These are phyloP conservation scores for Drechslerella dactyloides DNA, from an alignment of 2,329 filamentous ascomycete genomes.

Conservation along the genomic window DNA sequence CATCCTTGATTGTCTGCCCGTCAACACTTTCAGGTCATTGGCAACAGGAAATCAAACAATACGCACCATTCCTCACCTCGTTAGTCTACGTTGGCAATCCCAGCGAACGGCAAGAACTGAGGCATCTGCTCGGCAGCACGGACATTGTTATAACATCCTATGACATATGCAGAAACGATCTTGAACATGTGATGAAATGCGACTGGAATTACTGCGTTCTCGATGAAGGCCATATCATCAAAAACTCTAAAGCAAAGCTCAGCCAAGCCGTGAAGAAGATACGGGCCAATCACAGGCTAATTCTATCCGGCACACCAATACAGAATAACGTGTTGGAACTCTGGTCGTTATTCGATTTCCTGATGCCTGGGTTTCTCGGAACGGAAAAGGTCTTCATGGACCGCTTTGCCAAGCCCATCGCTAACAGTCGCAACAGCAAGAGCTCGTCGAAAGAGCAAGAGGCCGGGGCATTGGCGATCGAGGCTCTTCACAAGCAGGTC, in stretches of 20 bases:
- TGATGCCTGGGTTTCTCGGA: conserved; percentile 97
- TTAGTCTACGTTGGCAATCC: conserved; percentile 92
- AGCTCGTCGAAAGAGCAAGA: conserved; percentile 98
- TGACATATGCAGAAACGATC: conserved; percentile 95
- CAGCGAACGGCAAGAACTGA: conserved; percentile 74
- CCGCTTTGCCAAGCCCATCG: conserved; percentile 92
- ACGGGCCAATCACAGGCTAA: conserved; percentile 89
- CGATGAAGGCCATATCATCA: conserved; percentile 97
- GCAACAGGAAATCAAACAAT: conserved; percentile 96
- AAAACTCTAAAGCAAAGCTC: conserved; percentile 97
- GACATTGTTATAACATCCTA: conserved; percentile 98
- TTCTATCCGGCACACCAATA: conserved; percentile 94
- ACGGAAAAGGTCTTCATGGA: conserved; percentile 97
- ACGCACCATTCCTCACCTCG: conserved; percentile 89
- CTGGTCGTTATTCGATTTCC: conserved; percentile 97
- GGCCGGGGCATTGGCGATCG: conserved; percentile 91
- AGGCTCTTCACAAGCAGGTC: conserved; percentile 98
- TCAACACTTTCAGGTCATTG: conserved; percentile 96
- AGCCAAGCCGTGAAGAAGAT: conserved; percentile 90
- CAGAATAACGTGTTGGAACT: conserved; percentile 97
- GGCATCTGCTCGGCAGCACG: conserved; percentile 72
- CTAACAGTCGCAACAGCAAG: conserved; percentile 92
- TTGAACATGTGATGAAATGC: conserved; percentile 79
- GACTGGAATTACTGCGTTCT: conserved; percentile 98
- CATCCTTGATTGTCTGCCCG: conserved; percentile 93